Conservation (phyloP, 768 basidiomycete genomes). For the Amanita muscaria region DNA sequence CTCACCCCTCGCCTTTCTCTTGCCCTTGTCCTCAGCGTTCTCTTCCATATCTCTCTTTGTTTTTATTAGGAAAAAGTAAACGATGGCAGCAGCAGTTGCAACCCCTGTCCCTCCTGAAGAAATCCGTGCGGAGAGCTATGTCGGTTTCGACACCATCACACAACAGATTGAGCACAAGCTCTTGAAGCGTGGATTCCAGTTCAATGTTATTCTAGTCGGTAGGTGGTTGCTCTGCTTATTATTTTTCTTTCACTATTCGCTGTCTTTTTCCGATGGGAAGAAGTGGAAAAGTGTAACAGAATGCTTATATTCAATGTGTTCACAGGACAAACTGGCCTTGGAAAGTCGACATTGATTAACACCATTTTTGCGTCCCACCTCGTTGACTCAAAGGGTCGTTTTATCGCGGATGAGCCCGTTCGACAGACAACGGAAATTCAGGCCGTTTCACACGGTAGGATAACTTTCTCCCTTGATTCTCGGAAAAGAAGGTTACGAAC, state of each 20-base stretch:
- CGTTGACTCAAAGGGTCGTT: slow-evolving; percentile 93
- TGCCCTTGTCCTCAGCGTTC: neutral
- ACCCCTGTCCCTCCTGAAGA: slow-evolving; percentile 35
- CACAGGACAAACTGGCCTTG: slow-evolving; percentile 91
- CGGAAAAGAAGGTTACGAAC: neutral
- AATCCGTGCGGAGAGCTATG: slow-evolving; percentile 87
- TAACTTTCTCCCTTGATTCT: neutral
- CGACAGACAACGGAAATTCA: slow-evolving; percentile 97
- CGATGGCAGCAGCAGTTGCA: slow-evolving; percentile 5
- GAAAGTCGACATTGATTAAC: slow-evolving; percentile 98
- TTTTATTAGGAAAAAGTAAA: neutral
- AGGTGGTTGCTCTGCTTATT: slow-evolving; percentile 9
- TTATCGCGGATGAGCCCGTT: slow-evolving; percentile 80
- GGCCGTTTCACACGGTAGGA: slow-evolving; percentile 81
- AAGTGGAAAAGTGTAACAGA: too few relatives aligned
- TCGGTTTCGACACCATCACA: slow-evolving; percentile 97
- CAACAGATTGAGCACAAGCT: slow-evolving; percentile 99
- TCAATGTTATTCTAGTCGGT: slow-evolving; percentile 98
- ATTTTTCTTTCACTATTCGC: neutral
- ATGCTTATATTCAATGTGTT: neutral
- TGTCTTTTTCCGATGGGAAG: too few relatives aligned
- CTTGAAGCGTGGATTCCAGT: slow-evolving; percentile 97
- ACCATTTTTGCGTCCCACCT: slow-evolving; percentile 98
- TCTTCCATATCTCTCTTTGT: neutral
- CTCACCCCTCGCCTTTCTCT: neutral